Base-by-base conservation (phyloP, 2,329 filamentous ascomycete species). In the Sporothrix brunneoviolacea region DNA sequence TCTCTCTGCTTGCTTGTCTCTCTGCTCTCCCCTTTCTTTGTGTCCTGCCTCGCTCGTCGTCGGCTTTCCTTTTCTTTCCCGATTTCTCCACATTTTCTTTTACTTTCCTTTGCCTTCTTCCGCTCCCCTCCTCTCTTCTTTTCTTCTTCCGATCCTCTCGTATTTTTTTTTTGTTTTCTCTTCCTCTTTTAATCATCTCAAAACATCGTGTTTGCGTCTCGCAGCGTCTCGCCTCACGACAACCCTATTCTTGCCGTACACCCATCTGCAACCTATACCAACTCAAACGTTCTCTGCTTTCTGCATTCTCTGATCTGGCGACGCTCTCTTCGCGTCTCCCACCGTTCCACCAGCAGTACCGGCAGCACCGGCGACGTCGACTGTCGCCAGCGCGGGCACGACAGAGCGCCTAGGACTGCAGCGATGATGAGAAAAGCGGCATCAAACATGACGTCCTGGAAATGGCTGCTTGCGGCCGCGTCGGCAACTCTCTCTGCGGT, bases 341-440 rank as follows among this genome's bases (percentile, higher is more conserved):
- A 8, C 13, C 9, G 9, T 16, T 27, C 22, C 15, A 12, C 40
- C 27, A n/a, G 35, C 44, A 22, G 33, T 53, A 46, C 62, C 27
- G 24, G 35, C 44, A 22, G 33, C 54, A 46, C 62, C 60, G 64
- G 62, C 65, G 62, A 67, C 63, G 64, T 67, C 63, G 65, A 68
- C 62, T 63, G 63, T 68, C 58, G 61, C 62, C 54, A 54, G 60
- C 55, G 55, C 55, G 53, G 53, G 45, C 50, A 58, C 7, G 32
- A 8, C n/a, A 19, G 16, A 40, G n/a, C 32, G 18, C 41, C n/a
- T 15, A 22, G 16, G 24, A 28, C 24, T 28, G 6, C 24, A 28
- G 12, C 28, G 4, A 15, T 24, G 18, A 45, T 16, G 21, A 24
- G 5, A 13, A 28, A 5, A 28, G 24, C 24, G 10, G 44, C 37